Percentiles rank a stretch among this genome's conserved stretches.
Conservation (phyloP, 306 rosid genomes). For the Lablab purpureus region DNA sequence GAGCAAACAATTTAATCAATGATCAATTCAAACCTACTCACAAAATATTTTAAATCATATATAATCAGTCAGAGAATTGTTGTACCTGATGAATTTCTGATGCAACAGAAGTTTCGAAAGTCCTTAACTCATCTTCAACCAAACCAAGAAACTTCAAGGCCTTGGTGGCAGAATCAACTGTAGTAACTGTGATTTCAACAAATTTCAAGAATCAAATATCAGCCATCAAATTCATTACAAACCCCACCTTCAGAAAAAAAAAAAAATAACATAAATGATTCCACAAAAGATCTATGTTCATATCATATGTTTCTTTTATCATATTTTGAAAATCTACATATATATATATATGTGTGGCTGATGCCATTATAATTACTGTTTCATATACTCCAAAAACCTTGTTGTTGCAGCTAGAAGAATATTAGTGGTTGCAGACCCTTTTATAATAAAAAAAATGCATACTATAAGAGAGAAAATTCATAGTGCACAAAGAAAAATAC, state of each 20-base stretch:
- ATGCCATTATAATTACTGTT: no score
- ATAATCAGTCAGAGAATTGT: background rate
- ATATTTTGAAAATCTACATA: no score
- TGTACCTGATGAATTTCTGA: constrained; percentile 62
- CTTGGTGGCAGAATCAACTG: constrained; percentile 85
- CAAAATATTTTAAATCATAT: background rate
- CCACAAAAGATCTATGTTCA: background rate
- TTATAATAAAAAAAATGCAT: background rate
- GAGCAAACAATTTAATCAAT: constrained; percentile 25
- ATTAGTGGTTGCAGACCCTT: background rate
- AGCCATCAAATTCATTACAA: background rate
- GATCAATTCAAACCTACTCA: constrained; percentile 25
- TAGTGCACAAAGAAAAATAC: constrained; percentile 47
- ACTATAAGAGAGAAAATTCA: background rate
- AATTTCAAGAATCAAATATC: constrained; percentile 34
- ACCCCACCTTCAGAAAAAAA: background rate
- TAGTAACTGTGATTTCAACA: constrained; percentile 64
- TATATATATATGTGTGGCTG: no score
- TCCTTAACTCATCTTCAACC: constrained; percentile 59
- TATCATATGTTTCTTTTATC: background rate
- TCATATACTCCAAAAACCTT: no score
- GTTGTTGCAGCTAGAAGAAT: no score
- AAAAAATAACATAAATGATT: no score
- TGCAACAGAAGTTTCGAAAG: constrained; percentile 44
- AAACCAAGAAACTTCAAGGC: constrained; percentile 84